Evolutionary conservation across 2,329 filamentous ascomycete genomes (phyloP).

Genomic region (Tolypocladium sp.): DNA sequence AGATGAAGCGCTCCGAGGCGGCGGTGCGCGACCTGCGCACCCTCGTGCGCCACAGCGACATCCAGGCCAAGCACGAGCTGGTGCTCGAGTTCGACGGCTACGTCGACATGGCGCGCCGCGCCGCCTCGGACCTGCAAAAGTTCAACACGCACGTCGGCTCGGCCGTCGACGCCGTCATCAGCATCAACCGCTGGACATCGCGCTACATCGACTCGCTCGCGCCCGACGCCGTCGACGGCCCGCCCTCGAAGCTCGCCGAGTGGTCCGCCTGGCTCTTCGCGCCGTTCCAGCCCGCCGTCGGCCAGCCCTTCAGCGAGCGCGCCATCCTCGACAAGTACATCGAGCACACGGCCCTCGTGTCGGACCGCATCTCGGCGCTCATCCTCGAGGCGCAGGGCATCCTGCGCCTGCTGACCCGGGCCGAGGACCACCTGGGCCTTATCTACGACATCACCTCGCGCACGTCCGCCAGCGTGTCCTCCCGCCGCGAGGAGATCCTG

Average conservation of each 20-base stretch:
- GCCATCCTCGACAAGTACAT: constrained; percentile 66
- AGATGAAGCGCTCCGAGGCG: constrained; percentile 70
- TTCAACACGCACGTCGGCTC: constrained; percentile 72
- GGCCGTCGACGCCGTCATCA: constrained; percentile 65
- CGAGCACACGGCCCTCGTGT: constrained; percentile 59
- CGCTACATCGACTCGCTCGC: constrained; percentile 57
- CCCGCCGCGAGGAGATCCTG: constrained; percentile 56
- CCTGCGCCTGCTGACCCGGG: constrained; percentile 52
- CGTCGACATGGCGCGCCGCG: constrained; percentile 56
- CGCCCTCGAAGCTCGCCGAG: constrained; percentile 27
- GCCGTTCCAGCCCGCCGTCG: constrained; percentile 52
- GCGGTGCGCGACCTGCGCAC: constrained; percentile 66
- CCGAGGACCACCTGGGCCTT: constrained; percentile 59
- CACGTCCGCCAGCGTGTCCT: constrained; percentile 49
- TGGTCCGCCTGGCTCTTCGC: constrained; percentile 39
- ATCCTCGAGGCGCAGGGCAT: constrained; percentile 64
- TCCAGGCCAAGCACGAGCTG: constrained; percentile 61
- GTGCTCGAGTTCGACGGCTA: constrained; percentile 70
- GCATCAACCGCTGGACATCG: constrained; percentile 67
- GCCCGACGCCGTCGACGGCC: constrained; percentile 17
- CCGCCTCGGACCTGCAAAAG: constrained; percentile 56
- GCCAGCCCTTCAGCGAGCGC: constrained; percentile 34
- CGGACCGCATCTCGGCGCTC: constrained; percentile 57
- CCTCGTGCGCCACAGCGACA: constrained; percentile 59
- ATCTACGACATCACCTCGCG: constrained; percentile 62